Base-by-base conservation (phyloP, 805 yeast genomes). In the Blastobotrys parvus region DNA sequence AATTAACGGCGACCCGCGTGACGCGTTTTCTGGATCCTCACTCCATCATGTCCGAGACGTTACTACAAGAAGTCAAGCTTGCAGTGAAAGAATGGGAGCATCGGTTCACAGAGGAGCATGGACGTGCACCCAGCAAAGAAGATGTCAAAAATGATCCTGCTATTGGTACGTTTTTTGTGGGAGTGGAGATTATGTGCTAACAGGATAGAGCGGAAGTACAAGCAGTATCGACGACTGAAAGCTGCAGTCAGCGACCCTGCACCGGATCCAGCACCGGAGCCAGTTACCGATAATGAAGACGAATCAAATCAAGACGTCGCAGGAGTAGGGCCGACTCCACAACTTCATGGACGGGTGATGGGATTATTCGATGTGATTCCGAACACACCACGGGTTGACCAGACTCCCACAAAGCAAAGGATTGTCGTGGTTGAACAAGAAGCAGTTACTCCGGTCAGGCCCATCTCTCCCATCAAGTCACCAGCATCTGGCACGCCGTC, bases 261-360 rank as follows among this genome's bases (percentile, higher is more conserved):
- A 5, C 38, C 17, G 22, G 13, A 13, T 18, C 31, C 20, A 23
- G 22, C 19, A 13, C 8, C 11, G 10, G 30, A 22, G 16, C 4
- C 31, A 15, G 31, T n/a, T 2, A 16, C 23, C 11, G 21, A 23
- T 13, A 19, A 37, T 7, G 20, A 23, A 4, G 18, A 15, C n/a
- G 40, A 16, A 11, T 19, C 23, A 8, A 19, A 23, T n/a, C 31
- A 10, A 4, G 32, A 37, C 15, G 33, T 8, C 18, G 39, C 54
- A 0, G 82, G 77, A 46, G 57, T 85, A 10, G 94, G 94, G 0
- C 95, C 95, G 0, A 86, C 95, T 0, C 95, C 95, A 0, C 95
- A 86, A 52, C 71, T 85, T 7, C 71, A 80, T 47, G 95, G 95
- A 0, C 73, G 81, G 42, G 83, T 84, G 0, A 58, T 83, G 27